A percentile compares a stretch with the other conserved stretches of the same genome.
These are phyloP conservation scores for Lasiodiplodia theobromae DNA, from an alignment of 2,329 filamentous ascomycete species.

Conservation along the genomic window DNA sequence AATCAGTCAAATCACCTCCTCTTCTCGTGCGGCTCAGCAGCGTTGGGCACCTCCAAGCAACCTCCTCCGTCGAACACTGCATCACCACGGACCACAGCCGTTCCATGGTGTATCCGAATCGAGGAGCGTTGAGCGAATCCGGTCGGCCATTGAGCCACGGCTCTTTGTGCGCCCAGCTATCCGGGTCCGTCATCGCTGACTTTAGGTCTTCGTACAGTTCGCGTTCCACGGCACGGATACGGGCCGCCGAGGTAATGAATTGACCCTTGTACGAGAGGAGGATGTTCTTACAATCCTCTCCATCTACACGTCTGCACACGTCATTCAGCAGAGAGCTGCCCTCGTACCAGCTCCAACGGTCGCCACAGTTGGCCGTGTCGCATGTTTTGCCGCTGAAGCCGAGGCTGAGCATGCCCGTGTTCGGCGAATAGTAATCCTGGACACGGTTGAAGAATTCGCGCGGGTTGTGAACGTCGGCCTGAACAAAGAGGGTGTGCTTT, in stretches of 20 bases:
- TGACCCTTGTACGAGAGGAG: slow-evolving; percentile 56
- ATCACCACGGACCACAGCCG: slow-evolving; percentile 41
- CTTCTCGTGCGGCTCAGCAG: slow-evolving; percentile 38
- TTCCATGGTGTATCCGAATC: slow-evolving; percentile 41
- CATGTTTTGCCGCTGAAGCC: slow-evolving; percentile 50
- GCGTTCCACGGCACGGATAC: slow-evolving; percentile 49
- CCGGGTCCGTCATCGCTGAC: slow-evolving; percentile 35
- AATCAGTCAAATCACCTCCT: slow-evolving; percentile 39
- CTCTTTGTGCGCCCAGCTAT: slow-evolving; percentile 41
- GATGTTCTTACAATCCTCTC: slow-evolving; percentile 43
- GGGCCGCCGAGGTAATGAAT: slow-evolving; percentile 54
- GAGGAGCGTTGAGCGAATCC: slow-evolving; percentile 39
- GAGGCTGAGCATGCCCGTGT: slow-evolving; percentile 56
- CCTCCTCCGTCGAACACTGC: slow-evolving; percentile 39
- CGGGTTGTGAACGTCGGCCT: slow-evolving; percentile 50
- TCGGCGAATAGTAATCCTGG: slow-evolving; percentile 47
- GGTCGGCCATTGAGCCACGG: slow-evolving; percentile 36
- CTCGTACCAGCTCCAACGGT: slow-evolving; percentile 52
- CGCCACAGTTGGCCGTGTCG: slow-evolving; percentile 47
- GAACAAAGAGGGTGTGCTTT: slow-evolving; percentile 37
- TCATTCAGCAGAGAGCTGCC: slow-evolving; percentile 47
- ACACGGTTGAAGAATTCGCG: slow-evolving; percentile 47
- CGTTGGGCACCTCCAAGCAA: slow-evolving; percentile 41
- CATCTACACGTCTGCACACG: slow-evolving; percentile 34
- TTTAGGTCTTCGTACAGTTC: slow-evolving; percentile 45